Evolutionary conservation across 2,329 filamentous ascomycete species (phyloP).

Genomic region (Pseudogymnoascus sp.): DNA sequence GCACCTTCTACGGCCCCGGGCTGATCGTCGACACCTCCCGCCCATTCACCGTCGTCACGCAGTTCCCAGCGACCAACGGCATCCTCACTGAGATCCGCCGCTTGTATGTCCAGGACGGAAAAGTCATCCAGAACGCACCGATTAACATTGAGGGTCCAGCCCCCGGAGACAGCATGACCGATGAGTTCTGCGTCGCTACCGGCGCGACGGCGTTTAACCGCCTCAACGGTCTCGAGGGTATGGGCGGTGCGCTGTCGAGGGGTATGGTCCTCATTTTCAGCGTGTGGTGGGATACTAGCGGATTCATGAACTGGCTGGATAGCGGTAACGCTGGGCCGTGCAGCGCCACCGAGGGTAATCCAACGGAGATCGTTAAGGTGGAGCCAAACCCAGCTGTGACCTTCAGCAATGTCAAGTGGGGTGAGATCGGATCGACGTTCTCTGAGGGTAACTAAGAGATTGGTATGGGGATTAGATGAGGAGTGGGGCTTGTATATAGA

Average conservation of each 20-base stretch:
- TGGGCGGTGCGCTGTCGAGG: slow-evolving; percentile 30
- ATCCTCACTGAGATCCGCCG: slow-evolving; percentile 39
- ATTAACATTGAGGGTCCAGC: slow-evolving; percentile 25
- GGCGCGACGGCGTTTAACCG: slow-evolving; percentile 27
- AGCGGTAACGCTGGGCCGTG: slow-evolving; percentile 45
- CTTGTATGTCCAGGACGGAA: slow-evolving; percentile 38
- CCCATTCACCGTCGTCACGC: slow-evolving; percentile 43
- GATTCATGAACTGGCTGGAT: slow-evolving; percentile 53
- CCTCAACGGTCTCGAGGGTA: slow-evolving; percentile 35
- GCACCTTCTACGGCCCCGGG: slow-evolving; percentile 18
- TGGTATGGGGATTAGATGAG: not conserved
- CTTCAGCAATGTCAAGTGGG: slow-evolving; percentile 52
- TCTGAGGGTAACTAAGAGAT: not conserved
- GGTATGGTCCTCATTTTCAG: slow-evolving; percentile 48
- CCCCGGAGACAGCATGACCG: slow-evolving; percentile 32
- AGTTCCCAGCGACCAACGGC: slow-evolving; percentile 38
- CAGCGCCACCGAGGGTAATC: slow-evolving; percentile 45
- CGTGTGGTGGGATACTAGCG: slow-evolving; percentile 48
- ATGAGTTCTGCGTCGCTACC: slow-evolving; percentile 30
- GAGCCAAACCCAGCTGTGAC: slow-evolving; percentile 43
- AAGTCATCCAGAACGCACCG: slow-evolving; percentile 32
- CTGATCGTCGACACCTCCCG: slow-evolving; percentile 33
- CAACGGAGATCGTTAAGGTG: slow-evolving; percentile 39
- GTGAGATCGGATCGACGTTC: slow-evolving; percentile 50
- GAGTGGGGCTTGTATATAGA: slow-evolving; percentile 2